Conservation (phyloP, 2,329 filamentous ascomycete species). For the Leptographium radiaticola region DNA sequence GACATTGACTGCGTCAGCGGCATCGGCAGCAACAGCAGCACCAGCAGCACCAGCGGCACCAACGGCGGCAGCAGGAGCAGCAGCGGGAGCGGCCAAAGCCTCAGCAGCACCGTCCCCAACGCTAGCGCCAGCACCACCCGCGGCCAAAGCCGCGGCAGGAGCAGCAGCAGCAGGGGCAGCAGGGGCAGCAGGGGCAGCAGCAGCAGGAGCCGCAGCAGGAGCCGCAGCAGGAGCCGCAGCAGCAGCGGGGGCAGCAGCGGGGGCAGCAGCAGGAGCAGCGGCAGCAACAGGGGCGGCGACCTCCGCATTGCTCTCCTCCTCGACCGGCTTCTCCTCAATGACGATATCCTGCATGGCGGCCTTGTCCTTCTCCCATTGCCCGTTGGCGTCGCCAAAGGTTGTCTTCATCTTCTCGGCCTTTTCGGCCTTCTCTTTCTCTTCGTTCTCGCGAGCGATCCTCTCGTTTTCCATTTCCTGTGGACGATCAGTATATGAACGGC, state of each 20-base stretch:
- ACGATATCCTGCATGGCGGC: slow-evolving; percentile 59
- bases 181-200: background rate
- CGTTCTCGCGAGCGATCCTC: slow-evolving; percentile 62
- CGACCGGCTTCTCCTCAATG: slow-evolving; percentile 33
- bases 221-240: background rate
- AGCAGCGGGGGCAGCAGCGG: background rate
- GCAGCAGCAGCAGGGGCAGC: background rate
- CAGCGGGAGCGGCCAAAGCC: background rate
- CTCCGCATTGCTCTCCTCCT: background rate
- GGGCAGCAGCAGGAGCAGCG: background rate
- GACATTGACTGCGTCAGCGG: background rate
- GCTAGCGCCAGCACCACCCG: too few species aligned
- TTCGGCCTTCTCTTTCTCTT: slow-evolving; percentile 62
- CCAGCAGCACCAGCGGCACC: background rate
- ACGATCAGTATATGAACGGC: background rate
- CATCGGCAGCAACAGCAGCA: background rate
- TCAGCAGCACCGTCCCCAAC: background rate
- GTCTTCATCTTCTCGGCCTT: slow-evolving; percentile 67
- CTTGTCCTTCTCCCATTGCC: slow-evolving; percentile 87
- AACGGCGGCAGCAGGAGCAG: background rate
- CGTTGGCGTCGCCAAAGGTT: slow-evolving; percentile 61
- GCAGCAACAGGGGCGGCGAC: background rate
- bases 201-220: slow-evolving; percentile 1
- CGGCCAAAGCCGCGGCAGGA: background rate
- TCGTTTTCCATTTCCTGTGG: slow-evolving; percentile 88